Percentiles rank a stretch among this genome's conserved stretches.
phyloP scores from a whole-genome alignment of 2,329 filamentous ascomycete genomes.

The Epichloe uncinata region DNA sequence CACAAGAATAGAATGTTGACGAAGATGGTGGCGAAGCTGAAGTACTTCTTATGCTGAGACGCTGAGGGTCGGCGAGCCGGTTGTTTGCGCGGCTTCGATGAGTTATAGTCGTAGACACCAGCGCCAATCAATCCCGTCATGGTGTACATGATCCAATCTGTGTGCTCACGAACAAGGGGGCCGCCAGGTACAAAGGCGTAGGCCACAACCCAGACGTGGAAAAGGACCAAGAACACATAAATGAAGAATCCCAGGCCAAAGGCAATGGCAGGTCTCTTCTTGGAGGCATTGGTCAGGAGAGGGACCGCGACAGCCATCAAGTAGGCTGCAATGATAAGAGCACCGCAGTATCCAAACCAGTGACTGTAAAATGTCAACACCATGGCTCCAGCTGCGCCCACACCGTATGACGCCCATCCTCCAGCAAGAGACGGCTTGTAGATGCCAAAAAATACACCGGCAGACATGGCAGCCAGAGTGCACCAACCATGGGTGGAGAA shows the following conservation, averaged over 20 bases:
- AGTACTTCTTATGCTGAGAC: conserved; percentile 37
- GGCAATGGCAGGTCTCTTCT: conserved; percentile 61
- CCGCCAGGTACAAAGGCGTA: conserved; percentile 97
- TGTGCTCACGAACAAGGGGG: conserved; percentile 81
- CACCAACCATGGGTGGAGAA: conserved; percentile 81
- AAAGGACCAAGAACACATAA: conserved; percentile 91
- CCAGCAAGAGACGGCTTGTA: conserved; percentile 56
- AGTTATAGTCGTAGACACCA: conserved; percentile 63
- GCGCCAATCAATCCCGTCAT: conserved; percentile 77
- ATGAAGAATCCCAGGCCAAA: conserved; percentile 84
- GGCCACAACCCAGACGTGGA: conserved; percentile 96
- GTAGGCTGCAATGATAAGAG: conserved; percentile 61
- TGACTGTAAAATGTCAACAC: conserved; percentile 63
- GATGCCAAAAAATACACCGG: conserved; percentile 63
- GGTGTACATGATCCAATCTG: conserved; percentile 84
- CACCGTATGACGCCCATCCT: conserved; percentile 66
- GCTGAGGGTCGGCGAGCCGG: conserved; percentile 16
- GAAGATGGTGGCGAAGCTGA: conserved; percentile 46
- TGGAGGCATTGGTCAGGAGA: conserved; percentile 62
- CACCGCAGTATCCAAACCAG: conserved; percentile 87
- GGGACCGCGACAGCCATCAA: conserved; percentile 67
- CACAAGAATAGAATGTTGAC: conserved; percentile 71
- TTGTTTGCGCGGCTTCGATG: conserved; percentile 31
- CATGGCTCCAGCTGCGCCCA: conserved; percentile 68
- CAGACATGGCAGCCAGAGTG: conserved; percentile 77